Evolutionary conservation across 2,329 filamentous ascomycete genomes (phyloP).

Genomic region (Graphilbum ipis-grandicollis): DNA sequence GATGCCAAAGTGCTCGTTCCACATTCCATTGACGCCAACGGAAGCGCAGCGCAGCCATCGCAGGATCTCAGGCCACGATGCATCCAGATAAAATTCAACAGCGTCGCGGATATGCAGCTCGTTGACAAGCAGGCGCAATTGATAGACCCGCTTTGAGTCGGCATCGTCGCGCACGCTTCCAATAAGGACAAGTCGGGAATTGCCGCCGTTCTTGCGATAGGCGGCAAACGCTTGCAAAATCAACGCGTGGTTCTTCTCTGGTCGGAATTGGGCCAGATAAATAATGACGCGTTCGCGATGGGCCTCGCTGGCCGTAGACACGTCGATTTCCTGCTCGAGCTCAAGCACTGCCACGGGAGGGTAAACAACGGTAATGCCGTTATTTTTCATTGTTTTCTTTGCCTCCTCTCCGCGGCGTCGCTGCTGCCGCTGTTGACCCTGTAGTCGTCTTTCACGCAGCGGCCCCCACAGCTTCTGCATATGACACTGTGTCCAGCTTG

Average conservation of each 20-base stretch:
- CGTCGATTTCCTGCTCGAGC: constrained; percentile 55
- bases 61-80: constrained; percentile 73
- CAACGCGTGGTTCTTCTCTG: constrained; percentile 88
- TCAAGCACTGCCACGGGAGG: constrained; percentile 84
- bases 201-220: constrained; percentile 38
- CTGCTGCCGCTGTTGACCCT: background rate
- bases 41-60: constrained; percentile 60
- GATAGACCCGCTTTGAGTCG: constrained; percentile 72
- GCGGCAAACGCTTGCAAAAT: constrained; percentile 71
- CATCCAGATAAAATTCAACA: constrained; percentile 80
- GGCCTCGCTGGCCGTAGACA: constrained; percentile 51
- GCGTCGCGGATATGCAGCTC: constrained; percentile 70
- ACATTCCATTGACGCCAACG: constrained; percentile 94
- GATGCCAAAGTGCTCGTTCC: constrained; percentile 99
- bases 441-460: constrained; percentile 25
- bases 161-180: constrained; percentile 79
- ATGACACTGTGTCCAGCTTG: constrained; percentile 79
- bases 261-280: constrained; percentile 94
- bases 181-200: constrained; percentile 59
- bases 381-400: too few relatives aligned
- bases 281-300: constrained; percentile 56
- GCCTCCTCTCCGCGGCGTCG: too few relatives aligned
- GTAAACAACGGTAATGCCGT: constrained; percentile 67
- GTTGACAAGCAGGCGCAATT: constrained; percentile 69
- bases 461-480: constrained; percentile 66